A percentile compares a stretch with the other conserved stretches of the same genome.
Conservation (phyloP, 805 yeast genomes). For the Pichia heedii region DNA sequence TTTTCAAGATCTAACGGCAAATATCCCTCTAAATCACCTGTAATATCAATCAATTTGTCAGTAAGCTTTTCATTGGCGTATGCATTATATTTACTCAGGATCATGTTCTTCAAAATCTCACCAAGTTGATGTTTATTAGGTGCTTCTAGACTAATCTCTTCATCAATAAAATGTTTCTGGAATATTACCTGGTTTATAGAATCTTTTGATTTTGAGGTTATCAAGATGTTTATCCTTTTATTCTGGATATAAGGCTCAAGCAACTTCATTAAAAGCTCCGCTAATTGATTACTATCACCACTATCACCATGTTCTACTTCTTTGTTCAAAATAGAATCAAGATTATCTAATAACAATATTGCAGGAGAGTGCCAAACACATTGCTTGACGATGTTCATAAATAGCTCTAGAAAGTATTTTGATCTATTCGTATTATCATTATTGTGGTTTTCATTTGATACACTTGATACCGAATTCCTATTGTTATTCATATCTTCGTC, state of each 20-base stretch:
- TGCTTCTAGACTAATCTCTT: slow-evolving; percentile 47
- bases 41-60: slow-evolving; percentile 40
- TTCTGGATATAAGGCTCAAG: slow-evolving; percentile 37
- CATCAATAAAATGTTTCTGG: slow-evolving; percentile 64
- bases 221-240: slow-evolving; percentile 47
- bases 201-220: slow-evolving; percentile 58
- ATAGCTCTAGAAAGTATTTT: slow-evolving; percentile 28
- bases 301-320: slow-evolving; percentile 53
- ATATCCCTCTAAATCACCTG: slow-evolving; percentile 80
- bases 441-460: neutral
- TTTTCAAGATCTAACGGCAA: slow-evolving; percentile 73
- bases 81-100: slow-evolving; percentile 13
- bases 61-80: slow-evolving; percentile 26
- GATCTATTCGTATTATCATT: slow-evolving; percentile 3
- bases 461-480: too few relatives aligned
- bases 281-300: slow-evolving; percentile 50
- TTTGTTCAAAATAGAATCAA: slow-evolving; percentile 64
- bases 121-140: slow-evolving; percentile 59
- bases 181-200: slow-evolving; percentile 51
- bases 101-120: slow-evolving; percentile 31
- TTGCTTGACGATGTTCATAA: slow-evolving; percentile 39
- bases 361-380: slow-evolving; percentile 67
- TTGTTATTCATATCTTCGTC: neutral
- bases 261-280: slow-evolving; percentile 45
- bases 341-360: slow-evolving; percentile 64